A percentile compares a stretch with the other conserved stretches of the same genome.
phyloP scores from a whole-genome alignment of 208 protist species.

The Leishmania amazonensis region DNA sequence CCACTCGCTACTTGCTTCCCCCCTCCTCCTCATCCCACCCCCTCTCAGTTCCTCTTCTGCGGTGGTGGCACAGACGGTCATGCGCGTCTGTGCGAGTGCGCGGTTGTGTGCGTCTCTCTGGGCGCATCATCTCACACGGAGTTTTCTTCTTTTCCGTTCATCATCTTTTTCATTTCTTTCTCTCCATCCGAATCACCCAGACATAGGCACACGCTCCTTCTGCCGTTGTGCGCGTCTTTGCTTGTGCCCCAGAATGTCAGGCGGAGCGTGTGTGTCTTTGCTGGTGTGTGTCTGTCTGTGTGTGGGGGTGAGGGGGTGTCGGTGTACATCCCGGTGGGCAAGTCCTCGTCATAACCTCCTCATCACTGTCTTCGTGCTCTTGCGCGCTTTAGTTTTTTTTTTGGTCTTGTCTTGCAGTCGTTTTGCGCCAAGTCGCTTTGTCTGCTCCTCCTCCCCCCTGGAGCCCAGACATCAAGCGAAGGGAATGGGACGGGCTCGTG shows the following conservation, averaged over 20 bases:
- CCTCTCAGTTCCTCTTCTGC: not conserved
- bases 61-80: too few species aligned
- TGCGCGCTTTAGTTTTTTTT: not conserved
- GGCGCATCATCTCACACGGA: not conserved
- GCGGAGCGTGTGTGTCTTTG: not conserved
- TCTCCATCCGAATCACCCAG: not conserved
- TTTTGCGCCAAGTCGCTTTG: not conserved
- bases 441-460: not conserved
- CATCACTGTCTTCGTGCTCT: constrained; percentile 1
- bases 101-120: not conserved
- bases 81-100: not conserved
- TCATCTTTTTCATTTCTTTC: not conserved
- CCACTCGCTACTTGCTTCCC: not conserved
- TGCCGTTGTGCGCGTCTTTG: not conserved
- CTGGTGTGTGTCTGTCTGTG: not conserved
- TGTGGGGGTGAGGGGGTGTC: not conserved
- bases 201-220: not conserved
- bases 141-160: not conserved
- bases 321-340: not conserved
- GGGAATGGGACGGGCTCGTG: not conserved
- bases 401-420: not conserved
- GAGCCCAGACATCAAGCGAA: not conserved
- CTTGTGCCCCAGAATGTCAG: not conserved
- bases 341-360: not conserved
- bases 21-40: not conserved